Percentiles rank a stretch among this genome's conserved stretches.
phyloP scores from a whole-genome alignment of 2,329 filamentous ascomycete species.

The Penicillium sp. region DNA sequence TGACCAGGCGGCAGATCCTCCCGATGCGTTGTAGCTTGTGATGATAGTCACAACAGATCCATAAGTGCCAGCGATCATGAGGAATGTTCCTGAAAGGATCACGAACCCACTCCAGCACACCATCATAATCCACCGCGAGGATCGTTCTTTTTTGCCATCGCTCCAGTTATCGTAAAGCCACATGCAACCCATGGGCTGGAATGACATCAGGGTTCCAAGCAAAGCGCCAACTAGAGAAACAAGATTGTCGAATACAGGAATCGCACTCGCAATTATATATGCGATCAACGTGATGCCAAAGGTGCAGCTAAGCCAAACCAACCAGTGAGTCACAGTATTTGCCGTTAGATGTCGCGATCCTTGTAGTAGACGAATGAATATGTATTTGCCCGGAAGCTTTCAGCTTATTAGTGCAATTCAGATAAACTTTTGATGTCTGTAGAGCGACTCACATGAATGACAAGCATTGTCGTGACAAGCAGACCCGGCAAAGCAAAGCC shows the following conservation, averaged over 20 bases:
- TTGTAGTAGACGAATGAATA: slow-evolving; percentile 27
- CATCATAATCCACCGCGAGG: slow-evolving; percentile 20
- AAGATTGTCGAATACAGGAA: slow-evolving; percentile 30
- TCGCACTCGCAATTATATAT: slow-evolving; percentile 32
- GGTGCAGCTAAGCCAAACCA: slow-evolving; percentile 29
- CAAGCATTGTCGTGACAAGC: slow-evolving; percentile 31
- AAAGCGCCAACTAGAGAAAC: slow-evolving; percentile 32
- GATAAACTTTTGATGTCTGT: no score
- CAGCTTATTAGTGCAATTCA: background rate
- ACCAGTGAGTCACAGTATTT: slow-evolving; percentile 30
- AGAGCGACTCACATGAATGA: slow-evolving; percentile 28
- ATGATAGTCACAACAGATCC: slow-evolving; percentile 49
- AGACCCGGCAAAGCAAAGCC: slow-evolving; percentile 43
- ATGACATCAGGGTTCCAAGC: slow-evolving; percentile 27
- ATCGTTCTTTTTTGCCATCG: slow-evolving; percentile 20
- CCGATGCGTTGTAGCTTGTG: slow-evolving; percentile 38
- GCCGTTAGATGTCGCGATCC: slow-evolving; percentile 25
- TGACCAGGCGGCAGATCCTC: slow-evolving; percentile 46
- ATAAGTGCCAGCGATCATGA: slow-evolving; percentile 53
- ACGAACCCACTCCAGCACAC: slow-evolving; percentile 36
- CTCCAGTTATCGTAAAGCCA: slow-evolving; percentile 51
- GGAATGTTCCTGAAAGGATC: slow-evolving; percentile 44
- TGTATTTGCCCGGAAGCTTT: slow-evolving; percentile 27
- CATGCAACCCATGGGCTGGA: slow-evolving; percentile 45
- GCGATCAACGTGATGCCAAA: slow-evolving; percentile 23